These are phyloP conservation scores for Garcia nutans DNA, from an alignment of 345 rosid species.

Conservation along the genomic window DNA sequence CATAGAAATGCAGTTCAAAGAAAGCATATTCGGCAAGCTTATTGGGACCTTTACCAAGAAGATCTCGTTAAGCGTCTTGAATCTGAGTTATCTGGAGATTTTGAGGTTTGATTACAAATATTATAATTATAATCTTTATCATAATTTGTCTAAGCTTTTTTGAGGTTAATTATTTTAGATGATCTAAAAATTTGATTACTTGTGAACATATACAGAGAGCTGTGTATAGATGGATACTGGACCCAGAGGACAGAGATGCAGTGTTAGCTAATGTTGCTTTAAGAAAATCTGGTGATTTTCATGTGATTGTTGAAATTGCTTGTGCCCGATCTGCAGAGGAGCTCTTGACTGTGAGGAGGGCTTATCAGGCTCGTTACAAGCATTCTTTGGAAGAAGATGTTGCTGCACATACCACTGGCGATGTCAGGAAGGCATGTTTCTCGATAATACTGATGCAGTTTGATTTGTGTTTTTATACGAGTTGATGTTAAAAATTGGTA, in stretches of 20 bases:
- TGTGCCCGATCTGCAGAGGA: slow-evolving; percentile 56
- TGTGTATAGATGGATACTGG: slow-evolving; percentile 32
- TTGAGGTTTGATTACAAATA: slow-evolving; percentile 27
- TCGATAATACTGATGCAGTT: neutral
- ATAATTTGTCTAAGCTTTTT: neutral
- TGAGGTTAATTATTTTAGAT: too few relatives aligned
- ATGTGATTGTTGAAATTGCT: slow-evolving; percentile 53
- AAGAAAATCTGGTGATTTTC: slow-evolving; percentile 30
- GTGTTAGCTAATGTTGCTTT: slow-evolving; percentile 32
- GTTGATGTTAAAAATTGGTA: too few relatives aligned
- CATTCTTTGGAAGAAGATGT: slow-evolving; percentile 70
- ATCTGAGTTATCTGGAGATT: slow-evolving; percentile 58
- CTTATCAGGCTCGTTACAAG: slow-evolving; percentile 60
- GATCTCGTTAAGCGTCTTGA: slow-evolving; percentile 61
- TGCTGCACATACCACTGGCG: slow-evolving; percentile 56
- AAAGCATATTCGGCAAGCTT: slow-evolving; percentile 51
- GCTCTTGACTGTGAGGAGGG: slow-evolving; percentile 54
- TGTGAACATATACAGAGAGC: slow-evolving; percentile 16
- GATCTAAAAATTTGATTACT: neutral
- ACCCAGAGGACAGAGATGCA: slow-evolving; percentile 36
- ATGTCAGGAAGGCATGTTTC: slow-evolving; percentile 48
- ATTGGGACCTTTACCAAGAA: slow-evolving; percentile 40
- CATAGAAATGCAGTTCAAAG: slow-evolving; percentile 57
- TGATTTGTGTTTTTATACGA: neutral
- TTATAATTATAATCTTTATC: neutral